phyloP scores from a whole-genome alignment of 768 basidiomycete species.

The Xanthoconium stramineum region DNA sequence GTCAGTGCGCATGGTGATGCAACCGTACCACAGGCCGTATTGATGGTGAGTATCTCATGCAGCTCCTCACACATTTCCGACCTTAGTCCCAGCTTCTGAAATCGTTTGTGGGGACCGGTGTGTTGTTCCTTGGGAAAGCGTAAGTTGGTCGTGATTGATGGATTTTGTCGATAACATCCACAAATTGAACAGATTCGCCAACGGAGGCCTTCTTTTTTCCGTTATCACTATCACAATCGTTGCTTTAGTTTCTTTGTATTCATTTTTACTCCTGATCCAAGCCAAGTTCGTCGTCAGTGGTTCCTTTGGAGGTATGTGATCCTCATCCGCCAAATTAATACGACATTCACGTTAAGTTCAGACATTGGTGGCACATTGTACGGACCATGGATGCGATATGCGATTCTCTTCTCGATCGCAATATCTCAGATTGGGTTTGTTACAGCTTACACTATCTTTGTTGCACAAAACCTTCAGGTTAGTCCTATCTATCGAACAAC shows the following conservation, averaged over 20 bases:
- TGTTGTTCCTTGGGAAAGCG: conserved; percentile 95
- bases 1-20: conserved; percentile 78
- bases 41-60: conserved; percentile 64
- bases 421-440: conserved; percentile 90
- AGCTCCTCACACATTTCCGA: background rate
- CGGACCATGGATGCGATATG: conserved; percentile 88
- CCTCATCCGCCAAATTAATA: background rate
- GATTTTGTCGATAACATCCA: conserved; percentile 5
- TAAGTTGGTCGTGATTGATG: conserved; percentile 28
- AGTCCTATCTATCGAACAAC: background rate
- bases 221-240: conserved; percentile 71
- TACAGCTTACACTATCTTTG: conserved; percentile 91
- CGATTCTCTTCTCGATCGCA: conserved; percentile 83
- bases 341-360: conserved; percentile 25
- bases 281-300: conserved; percentile 88
- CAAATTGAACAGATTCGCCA: conserved; percentile 67
- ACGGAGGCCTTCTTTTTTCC: conserved; percentile 93
- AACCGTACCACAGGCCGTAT: conserved; percentile 83
- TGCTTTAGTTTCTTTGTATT: conserved; percentile 84
- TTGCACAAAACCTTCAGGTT: conserved; percentile 81
- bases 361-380: conserved; percentile 94
- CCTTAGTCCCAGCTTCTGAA: conserved; percentile 65
- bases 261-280: conserved; percentile 87
- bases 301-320: conserved; percentile 81
- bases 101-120: conserved; percentile 92